Conservation (phyloP, 148 eudicot species). For the Fagopyrum homotropicum region DNA sequence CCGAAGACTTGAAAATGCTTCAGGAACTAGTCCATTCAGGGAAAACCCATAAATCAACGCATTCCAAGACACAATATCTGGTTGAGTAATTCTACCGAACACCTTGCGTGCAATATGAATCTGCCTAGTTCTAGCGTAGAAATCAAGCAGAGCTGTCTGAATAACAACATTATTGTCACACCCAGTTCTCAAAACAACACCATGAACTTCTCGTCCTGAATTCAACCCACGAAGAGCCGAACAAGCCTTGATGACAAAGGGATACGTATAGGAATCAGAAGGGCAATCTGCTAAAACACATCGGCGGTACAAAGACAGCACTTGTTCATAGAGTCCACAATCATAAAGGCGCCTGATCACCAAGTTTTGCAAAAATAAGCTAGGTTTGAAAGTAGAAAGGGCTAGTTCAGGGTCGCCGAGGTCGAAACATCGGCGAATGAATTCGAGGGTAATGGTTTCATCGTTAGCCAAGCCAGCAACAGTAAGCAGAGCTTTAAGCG, state of each 20-base stretch:
- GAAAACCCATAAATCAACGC: conserved; percentile 64
- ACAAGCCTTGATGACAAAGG: conserved; percentile 63
- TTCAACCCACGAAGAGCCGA: conserved; percentile 25
- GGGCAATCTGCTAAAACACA: conserved; percentile 31
- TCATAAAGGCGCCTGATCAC: conserved; percentile 35
- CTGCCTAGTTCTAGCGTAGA: conserved; percentile 42
- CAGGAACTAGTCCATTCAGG: conserved; percentile 37
- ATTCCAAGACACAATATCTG: conserved; percentile 57
- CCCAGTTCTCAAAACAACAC: conserved; percentile 47
- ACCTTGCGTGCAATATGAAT: conserved; percentile 39
- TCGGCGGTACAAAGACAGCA: conserved; percentile 30
- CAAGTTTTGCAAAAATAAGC: conserved; percentile 43
- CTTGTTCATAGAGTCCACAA: conserved; percentile 42
- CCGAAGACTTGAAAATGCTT: conserved; percentile 32
- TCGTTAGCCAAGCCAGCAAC: conserved; percentile 26
- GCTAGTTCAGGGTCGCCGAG: conserved; percentile 45
- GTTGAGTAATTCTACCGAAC: conserved; percentile 48
- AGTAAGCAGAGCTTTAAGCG: conserved; percentile 36
- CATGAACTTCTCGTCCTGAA: conserved; percentile 39
- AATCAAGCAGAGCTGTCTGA: conserved; percentile 53
- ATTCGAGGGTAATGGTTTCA: conserved; percentile 24
- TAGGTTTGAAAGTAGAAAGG: conserved; percentile 32
- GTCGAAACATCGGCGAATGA: conserved; percentile 36
- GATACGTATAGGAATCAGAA: conserved; percentile 55
- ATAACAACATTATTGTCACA: conserved; percentile 42